Conservation (phyloP, 805 yeast genomes). For the Schwanniomyces pseudopolymorphus region DNA sequence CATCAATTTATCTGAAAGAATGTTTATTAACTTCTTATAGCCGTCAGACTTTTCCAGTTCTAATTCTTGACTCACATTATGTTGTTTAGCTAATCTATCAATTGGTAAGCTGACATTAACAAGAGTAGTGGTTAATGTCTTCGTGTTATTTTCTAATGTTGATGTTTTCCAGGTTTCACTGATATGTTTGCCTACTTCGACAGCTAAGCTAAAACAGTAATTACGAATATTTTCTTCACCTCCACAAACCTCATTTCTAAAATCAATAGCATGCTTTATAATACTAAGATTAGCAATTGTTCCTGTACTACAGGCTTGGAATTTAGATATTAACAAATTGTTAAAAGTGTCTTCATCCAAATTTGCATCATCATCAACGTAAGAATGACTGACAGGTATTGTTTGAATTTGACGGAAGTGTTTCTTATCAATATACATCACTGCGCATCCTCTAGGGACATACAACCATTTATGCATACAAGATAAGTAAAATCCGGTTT, state of each 20-base stretch:
- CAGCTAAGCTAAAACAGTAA: conserved; percentile 49
- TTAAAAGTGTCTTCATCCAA: conserved; percentile 18
- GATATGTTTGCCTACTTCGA: not conserved
- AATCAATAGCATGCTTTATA: conserved; percentile 51
- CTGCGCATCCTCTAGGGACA: conserved; percentile 57
- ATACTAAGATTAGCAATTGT: conserved; percentile 43
- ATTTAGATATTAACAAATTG: conserved; percentile 42
- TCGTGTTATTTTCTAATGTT: conserved; percentile 1
- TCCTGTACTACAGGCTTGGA: conserved; percentile 51
- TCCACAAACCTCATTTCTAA: conserved; percentile 54
- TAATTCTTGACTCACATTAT: not conserved
- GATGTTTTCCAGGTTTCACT: conserved; percentile 3
- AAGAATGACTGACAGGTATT: conserved; percentile 56
- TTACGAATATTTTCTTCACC: conserved; percentile 54
- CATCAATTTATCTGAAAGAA: not conserved
- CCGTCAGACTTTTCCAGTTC: not conserved
- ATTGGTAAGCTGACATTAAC: conserved; percentile 7
- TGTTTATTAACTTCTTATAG: not conserved
- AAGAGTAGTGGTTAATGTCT: conserved; percentile 5
- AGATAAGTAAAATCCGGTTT: conserved; percentile 58
- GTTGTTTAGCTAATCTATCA: not conserved
- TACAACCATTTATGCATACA: conserved; percentile 71
- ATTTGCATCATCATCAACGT: conserved; percentile 30
- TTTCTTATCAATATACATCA: conserved; percentile 54
- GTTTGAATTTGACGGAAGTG: conserved; percentile 54